A percentile compares a stretch with the other conserved stretches of the same genome.
These are phyloP conservation scores for Claviceps digitariae DNA, from an alignment of 2,329 filamentous ascomycete genomes.

Conservation along the genomic window DNA sequence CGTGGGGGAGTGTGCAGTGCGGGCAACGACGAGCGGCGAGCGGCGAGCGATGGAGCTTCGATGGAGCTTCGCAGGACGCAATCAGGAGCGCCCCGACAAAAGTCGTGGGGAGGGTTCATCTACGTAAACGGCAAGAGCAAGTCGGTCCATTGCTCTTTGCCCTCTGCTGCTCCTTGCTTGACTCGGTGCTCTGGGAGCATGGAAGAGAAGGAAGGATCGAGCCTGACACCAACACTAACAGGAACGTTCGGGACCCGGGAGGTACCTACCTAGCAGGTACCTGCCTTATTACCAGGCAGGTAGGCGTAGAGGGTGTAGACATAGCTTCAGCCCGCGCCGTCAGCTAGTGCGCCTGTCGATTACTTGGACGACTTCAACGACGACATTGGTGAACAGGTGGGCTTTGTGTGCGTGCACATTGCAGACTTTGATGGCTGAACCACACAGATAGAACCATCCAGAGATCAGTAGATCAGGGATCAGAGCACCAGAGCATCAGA, in stretches of 20 bases:
- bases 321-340: neutral
- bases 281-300: neutral
- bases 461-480: too few species aligned
- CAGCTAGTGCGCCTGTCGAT: neutral
- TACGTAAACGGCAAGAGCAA: neutral
- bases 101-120: neutral
- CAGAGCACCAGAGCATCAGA: too few species aligned
- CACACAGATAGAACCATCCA: too few species aligned
- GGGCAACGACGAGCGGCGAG: neutral
- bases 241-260: neutral
- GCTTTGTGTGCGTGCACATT: too few species aligned
- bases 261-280: neutral
- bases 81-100: neutral
- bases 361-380: neutral
- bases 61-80: neutral
- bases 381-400: neutral
- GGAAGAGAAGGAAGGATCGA: neutral
- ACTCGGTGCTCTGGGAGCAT: neutral
- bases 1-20: neutral
- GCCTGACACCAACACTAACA: neutral
- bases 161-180: neutral
- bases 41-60: slow-evolving; percentile 1
- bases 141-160: neutral
- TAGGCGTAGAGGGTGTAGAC: too few species aligned
- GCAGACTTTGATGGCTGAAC: too few species aligned